Base-by-base conservation (phyloP, 345 rosid species). In the Garcia nutans region DNA sequence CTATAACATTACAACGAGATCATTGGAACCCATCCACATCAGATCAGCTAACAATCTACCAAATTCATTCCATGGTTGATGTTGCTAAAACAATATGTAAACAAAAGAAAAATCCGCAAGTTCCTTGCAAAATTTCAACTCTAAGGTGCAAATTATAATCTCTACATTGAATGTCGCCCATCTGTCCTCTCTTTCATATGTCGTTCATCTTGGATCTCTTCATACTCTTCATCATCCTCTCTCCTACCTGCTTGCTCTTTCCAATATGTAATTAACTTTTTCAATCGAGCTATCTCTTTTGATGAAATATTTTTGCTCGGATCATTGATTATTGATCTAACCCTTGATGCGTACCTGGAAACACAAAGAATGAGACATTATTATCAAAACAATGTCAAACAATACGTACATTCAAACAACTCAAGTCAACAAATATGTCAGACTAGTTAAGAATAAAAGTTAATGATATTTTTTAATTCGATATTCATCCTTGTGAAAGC, bases 331-430 rank as follows among this genome's bases (percentile, higher is more conserved):
- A 93, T 93, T 19, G 96, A 87, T 61, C 97, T 85, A 65, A 95
- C 99, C 78, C 99, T 89, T 63, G 99, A 91, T 5, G 99, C 98
- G 74, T 94, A 94, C 79, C 98, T 94, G 75, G 54, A 84, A 55
- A 17, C 0, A 17, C 0, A 57, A 24, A 10, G 6, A 8, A 24
- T 37, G 9, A 47, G 50, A 41, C 11, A 26, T 17, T 26, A 33
- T 70, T 58, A 13, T 0, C 22, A 70, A 65, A 65, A 37, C 28
- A 13, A 47, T 24, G 6, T 23, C 15, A 69, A 69, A 49, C 3
- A 11, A 5, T 33, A 23, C 26, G 26, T 12, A 20, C 10, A 31
- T 3, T 45, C 1, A 72, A 59, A 56, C 20, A 52, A 2, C 60
- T 28, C 11, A n/a, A 12, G 11, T 19, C 2, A 11, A 62, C 9